phyloP scores from a whole-genome alignment of 179 eudicot species.

The Gypsophila paniculata region DNA sequence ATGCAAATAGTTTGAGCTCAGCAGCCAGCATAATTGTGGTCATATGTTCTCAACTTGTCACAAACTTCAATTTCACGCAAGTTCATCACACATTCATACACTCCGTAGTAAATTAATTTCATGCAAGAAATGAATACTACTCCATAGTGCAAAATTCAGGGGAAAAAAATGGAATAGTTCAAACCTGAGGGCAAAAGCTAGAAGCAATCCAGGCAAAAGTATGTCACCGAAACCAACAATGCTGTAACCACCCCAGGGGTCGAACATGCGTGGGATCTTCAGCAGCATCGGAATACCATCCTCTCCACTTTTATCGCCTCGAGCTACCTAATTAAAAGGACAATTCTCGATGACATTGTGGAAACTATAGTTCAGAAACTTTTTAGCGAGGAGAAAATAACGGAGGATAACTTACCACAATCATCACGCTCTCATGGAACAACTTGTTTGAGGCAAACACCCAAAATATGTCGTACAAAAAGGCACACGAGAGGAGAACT shows the following conservation, averaged over 20 bases:
- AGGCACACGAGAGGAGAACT: slow-evolving; percentile 71
- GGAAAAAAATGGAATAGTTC: background rate
- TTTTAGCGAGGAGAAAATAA: background rate
- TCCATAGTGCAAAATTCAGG: background rate
- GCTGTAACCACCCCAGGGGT: slow-evolving; percentile 93
- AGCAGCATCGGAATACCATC: slow-evolving; percentile 86
- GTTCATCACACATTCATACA: too few species aligned
- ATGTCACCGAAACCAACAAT: slow-evolving; percentile 88
- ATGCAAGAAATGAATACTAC: background rate
- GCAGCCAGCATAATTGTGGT: background rate
- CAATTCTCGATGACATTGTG: background rate
- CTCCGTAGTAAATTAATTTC: too few species aligned
- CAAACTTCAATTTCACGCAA: too few species aligned
- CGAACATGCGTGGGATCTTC: slow-evolving; percentile 76
- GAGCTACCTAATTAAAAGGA: slow-evolving; percentile 53
- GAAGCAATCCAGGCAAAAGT: slow-evolving; percentile 67
- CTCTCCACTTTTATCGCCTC: slow-evolving; percentile 83
- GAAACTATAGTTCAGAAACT: background rate
- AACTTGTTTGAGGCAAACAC: slow-evolving; percentile 64
- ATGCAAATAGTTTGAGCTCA: background rate
- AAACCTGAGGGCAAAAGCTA: slow-evolving; percentile 78
- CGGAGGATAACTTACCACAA: slow-evolving; percentile 55
- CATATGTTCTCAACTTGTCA: too few species aligned
- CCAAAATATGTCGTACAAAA: slow-evolving; percentile 86
- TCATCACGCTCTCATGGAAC: slow-evolving; percentile 87